Base-by-base conservation (phyloP, 371 early-diverging fungal genomes). In the Saksenaea oblongispora region DNA sequence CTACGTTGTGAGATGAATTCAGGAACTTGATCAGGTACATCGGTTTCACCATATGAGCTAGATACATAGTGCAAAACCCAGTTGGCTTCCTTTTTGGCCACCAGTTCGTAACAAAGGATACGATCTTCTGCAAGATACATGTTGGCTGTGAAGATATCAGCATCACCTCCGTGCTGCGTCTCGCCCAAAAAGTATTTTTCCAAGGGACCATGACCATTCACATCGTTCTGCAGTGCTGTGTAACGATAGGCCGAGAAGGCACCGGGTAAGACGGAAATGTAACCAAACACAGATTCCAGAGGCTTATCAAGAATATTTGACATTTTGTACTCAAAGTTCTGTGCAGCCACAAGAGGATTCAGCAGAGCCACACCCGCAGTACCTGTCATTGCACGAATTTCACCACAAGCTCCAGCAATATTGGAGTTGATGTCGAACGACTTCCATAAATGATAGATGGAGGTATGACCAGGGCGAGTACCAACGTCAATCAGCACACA, bases 221-320 rank as follows among this genome's bases (percentile, higher is more conserved):
- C 69, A 1, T 87, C 83, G 62, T 95, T 92, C 69, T 90, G 87
- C 35, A 98, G 83, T 0, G 97, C 98, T 3, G 71, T 71, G 73
- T 89, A 98, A 26, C 98, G 88, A 78, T 98, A 98, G 11, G 98
- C 98, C 0, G 95, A 94, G 76, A 98, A 98, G n/a, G 97, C 97
- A 63, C 97, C 97, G 11, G 96, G 96, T 36, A 96, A 83, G 58
- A 98, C 98, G 1, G 95, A 92, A 72, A 98, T 97, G 73, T 94
- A 96, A n/a, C 98, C 98, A 83, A 95, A 95, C 17, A 94, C 91
- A 5, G 94, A 93, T 78, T 98, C 98, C 15, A 98, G 82, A 1
- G 97, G 97, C 79, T 98, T 98, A 82, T 98, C 98, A 14, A 98
- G 82, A 71, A 98, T 97, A 73, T 98, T 98, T 65, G 92, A 91